Evolutionary conservation across 352 stramenopile species (phyloP).

Genomic region (Pythium grandisporangium): DNA sequence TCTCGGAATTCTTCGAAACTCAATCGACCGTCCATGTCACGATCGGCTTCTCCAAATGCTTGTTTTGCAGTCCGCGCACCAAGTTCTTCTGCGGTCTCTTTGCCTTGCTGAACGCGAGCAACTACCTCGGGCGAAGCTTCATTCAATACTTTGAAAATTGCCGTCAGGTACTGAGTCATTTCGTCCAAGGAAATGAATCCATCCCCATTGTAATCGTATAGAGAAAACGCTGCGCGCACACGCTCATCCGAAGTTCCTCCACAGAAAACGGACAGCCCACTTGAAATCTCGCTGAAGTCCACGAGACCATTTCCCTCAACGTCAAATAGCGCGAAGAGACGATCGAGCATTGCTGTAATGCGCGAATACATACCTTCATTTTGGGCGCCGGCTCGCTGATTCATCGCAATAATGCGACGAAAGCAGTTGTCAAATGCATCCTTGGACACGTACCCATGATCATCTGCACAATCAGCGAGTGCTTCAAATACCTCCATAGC

Average conservation of each 20-base stretch:
- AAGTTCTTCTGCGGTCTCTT: constrained; percentile 57
- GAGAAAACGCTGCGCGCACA: constrained; percentile 59
- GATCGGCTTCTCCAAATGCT: constrained; percentile 66
- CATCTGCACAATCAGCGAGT: constrained; percentile 54
- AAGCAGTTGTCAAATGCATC: constrained; percentile 74
- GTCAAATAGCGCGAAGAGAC: constrained; percentile 79
- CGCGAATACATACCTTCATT: constrained; percentile 44
- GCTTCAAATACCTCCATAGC: constrained; percentile 75
- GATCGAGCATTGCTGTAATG: constrained; percentile 67
- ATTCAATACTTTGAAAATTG: constrained; percentile 80
- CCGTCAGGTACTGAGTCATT: constrained; percentile 79
- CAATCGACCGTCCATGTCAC: constrained; percentile 55
- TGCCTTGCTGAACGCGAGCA: constrained; percentile 30
- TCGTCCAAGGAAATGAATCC: constrained; percentile 78
- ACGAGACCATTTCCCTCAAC: constrained; percentile 79
- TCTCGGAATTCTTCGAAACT: constrained; percentile 72
- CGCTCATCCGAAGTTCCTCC: constrained; percentile 73
- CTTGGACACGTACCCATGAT: constrained; percentile 64
- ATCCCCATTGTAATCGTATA: constrained; percentile 84
- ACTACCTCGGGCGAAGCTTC: constrained; percentile 49
- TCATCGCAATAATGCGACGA: constrained; percentile 56
- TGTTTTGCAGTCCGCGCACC: constrained; percentile 53
- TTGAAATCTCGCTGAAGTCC: constrained; percentile 83
- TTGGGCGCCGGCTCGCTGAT: constrained; percentile 23
- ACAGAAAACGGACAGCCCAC: constrained; percentile 78